A percentile compares a stretch with the other conserved stretches of the same genome.
phyloP scores from a whole-genome alignment of 768 basidiomycete species.

The Hericium erinaceus region DNA sequence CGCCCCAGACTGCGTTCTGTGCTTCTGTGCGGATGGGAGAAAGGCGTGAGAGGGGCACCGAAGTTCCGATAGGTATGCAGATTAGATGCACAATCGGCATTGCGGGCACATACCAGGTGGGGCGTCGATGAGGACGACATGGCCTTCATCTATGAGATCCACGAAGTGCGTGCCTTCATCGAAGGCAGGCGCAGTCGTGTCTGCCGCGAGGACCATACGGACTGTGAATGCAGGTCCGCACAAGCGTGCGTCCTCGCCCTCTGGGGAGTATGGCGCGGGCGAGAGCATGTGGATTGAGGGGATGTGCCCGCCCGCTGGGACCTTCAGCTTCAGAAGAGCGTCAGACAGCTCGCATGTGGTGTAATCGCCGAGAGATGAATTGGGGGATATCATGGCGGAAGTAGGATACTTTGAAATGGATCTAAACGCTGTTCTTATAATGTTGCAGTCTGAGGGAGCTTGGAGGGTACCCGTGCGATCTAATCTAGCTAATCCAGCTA shows the following conservation, averaged over 20 bases:
- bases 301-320: conserved; percentile 67
- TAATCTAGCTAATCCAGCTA: neutral
- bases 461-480: neutral
- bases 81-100: too few species aligned
- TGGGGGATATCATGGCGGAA: conserved; percentile 10
- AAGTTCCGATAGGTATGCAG: too few species aligned
- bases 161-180: conserved; percentile 58
- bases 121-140: conserved; percentile 65
- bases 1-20: conserved; percentile 87
- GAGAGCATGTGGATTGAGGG: conserved; percentile 63
- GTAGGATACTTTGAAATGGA: conserved; percentile 9
- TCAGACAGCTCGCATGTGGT: conserved; percentile 85
- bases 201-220: conserved; percentile 57
- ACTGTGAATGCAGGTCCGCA: conserved; percentile 87
- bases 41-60: neutral
- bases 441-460: neutral
- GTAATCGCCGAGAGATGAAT: conserved; percentile 25
- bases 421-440: too few species aligned
- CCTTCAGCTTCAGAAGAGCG: conserved; percentile 72
- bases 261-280: conserved; percentile 25
- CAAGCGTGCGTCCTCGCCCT: conserved; percentile 27
- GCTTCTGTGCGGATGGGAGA: conserved; percentile 32
- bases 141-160: conserved; percentile 58
- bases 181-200: conserved; percentile 53
- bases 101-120: conserved; percentile 48